phyloP scores from a whole-genome alignment of 768 basidiomycete genomes.

The Neoboletus brunneissimus region DNA sequence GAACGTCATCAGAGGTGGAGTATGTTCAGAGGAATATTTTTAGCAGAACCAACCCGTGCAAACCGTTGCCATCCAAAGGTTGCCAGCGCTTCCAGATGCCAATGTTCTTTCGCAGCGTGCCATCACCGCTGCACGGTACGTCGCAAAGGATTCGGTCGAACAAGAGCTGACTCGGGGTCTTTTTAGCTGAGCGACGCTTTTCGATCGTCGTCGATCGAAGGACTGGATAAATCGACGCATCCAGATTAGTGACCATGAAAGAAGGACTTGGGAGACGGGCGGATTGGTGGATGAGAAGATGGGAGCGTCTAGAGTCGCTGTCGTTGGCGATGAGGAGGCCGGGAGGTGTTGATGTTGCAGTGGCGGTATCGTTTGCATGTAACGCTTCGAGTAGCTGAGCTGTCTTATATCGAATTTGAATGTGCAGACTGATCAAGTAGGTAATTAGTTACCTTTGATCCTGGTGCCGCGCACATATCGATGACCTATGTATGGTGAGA shows the following conservation, averaged over 20 bases:
- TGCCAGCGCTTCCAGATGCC: slow-evolving; percentile 95
- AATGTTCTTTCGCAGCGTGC: slow-evolving; percentile 90
- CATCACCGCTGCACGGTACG: slow-evolving; percentile 97
- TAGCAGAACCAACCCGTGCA: slow-evolving; percentile 65
- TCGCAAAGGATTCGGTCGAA: slow-evolving; percentile 96
- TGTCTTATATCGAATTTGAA: slow-evolving; percentile 48
- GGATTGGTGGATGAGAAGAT: slow-evolving; percentile 97
- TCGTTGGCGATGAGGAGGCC: slow-evolving; percentile 96
- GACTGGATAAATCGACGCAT: slow-evolving; percentile 82
- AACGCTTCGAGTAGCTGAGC: slow-evolving; percentile 95
- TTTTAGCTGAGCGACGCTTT: slow-evolving; percentile 34
- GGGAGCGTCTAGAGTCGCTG: slow-evolving; percentile 89
- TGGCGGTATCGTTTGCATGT: slow-evolving; percentile 71
- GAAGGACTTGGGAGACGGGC: slow-evolving; percentile 88
- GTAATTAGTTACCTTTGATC: slow-evolving; percentile 69
- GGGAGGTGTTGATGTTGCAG: slow-evolving; percentile 64
- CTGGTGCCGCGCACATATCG: slow-evolving; percentile 98
- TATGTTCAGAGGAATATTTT: neutral
- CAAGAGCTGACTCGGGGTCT: slow-evolving; percentile 50
- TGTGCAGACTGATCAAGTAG: neutral
- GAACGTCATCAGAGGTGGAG: slow-evolving; percentile 6
- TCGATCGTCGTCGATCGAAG: slow-evolving; percentile 39
- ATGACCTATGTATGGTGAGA: slow-evolving; percentile 53
- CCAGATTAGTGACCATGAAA: slow-evolving; percentile 93
- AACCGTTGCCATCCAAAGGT: slow-evolving; percentile 82